These are phyloP conservation scores for Pichia heedii DNA, from an alignment of 805 yeast species.

Conservation along the genomic window DNA sequence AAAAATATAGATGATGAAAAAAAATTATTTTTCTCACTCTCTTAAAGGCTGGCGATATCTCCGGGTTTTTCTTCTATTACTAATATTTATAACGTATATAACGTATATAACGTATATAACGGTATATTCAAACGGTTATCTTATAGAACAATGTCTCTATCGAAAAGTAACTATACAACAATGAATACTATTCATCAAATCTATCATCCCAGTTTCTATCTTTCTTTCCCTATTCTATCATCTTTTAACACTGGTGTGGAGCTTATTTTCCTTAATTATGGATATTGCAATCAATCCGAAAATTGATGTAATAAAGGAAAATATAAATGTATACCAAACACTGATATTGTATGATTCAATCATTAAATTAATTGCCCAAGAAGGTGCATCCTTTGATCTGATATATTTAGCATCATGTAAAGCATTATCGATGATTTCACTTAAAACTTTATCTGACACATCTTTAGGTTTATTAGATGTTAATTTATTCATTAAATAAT, in stretches of 20 bases:
- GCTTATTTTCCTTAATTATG: slow-evolving; percentile 48
- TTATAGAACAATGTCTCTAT: no score
- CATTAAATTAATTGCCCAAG: slow-evolving; percentile 37
- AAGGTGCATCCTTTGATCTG: slow-evolving; percentile 39
- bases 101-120: no score
- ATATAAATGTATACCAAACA: slow-evolving; percentile 45
- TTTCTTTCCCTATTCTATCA: no score
- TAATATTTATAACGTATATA: no score
- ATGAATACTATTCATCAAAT: no score
- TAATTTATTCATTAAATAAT: slow-evolving; percentile 24
- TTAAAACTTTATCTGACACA: slow-evolving; percentile 31
- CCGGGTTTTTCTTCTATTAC: not conserved
- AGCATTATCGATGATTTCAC: slow-evolving; percentile 41
- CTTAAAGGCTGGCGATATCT: not conserved
- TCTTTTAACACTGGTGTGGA: slow-evolving; percentile 45
- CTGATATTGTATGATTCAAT: slow-evolving; percentile 43
- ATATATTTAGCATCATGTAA: slow-evolving; percentile 49
- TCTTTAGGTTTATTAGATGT: slow-evolving; percentile 26
- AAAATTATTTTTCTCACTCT: not conserved
- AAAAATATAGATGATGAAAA: no score
- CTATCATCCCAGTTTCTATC: no score
- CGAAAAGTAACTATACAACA: no score
- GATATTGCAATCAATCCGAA: slow-evolving; percentile 35
- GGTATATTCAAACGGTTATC: no score
- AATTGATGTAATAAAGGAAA: slow-evolving; percentile 30